Base-by-base conservation (phyloP, 2,329 filamentous ascomycete genomes). In the Colletotrichum lindemuthianum region DNA sequence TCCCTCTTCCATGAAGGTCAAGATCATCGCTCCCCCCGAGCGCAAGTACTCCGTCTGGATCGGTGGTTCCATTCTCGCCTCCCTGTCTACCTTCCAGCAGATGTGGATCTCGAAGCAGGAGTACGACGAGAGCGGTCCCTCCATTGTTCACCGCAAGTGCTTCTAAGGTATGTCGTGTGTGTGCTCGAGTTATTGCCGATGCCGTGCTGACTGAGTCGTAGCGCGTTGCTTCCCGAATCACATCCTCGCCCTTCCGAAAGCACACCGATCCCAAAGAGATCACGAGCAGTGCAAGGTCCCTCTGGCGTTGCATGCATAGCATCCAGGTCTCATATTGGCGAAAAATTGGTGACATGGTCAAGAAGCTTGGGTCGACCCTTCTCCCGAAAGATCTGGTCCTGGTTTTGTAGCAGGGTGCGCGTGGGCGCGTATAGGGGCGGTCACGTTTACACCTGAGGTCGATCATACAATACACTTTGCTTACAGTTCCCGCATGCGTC, bases 51-150 rank as follows among this genome's bases (percentile, higher is more conserved):
- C 96, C 71, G 96, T 99, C 88, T 99, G 96, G 96, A 99, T 99
- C 82, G 96, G 96, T 96, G 96, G 96, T 90, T 99, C 96, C 83
- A 99, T 99, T 86, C 86, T 99, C 79, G 96, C 96, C 76, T 99
- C 96, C 71, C 92, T 99, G 77, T 99, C 96, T 75, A 99, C 96
- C 84, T 99, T 99, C 95, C 96, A 99, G 89, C 96, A 99, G 88
- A 99, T 99, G 96, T 99, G 96, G 96, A 98, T 99, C 90, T 99
- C 96, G 77, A 99, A 99, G 93, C 96, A 99, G 88, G 95, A 98
- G 89, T 98, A 98, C 90, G 96, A 99, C 88, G 96, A 98, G 93
- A 96, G 91, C 83, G 95, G 95, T 86, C 96, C 95, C 77, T 97
- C 94, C 79, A 98, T 98, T 80, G 95, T 98, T 78, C 95, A 98